A percentile compares a stretch with the other conserved stretches of the same genome.
Conservation (phyloP, 2,329 filamentous ascomycete species). For the Monosporascus sp. region DNA sequence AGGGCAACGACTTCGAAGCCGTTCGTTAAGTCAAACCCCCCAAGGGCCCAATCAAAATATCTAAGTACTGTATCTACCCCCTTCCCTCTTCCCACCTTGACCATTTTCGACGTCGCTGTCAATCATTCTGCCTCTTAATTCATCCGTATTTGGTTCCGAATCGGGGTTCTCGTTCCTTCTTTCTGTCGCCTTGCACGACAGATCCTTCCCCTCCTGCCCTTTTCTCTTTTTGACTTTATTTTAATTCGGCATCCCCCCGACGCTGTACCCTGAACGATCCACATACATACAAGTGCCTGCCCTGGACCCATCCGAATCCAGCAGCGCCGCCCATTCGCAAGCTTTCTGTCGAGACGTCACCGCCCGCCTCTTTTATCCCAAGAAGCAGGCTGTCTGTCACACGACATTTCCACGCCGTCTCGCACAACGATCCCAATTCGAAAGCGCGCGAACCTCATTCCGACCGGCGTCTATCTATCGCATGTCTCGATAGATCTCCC, state of each 20-base stretch:
- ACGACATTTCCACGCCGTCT: neutral
- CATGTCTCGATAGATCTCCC: neutral
- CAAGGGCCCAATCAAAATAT: neutral
- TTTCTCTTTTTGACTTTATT: no score
- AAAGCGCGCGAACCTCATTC: neutral
- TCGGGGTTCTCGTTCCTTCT: neutral
- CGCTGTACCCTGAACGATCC: no score
- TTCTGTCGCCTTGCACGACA: neutral
- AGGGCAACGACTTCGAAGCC: no score
- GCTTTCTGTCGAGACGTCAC: neutral
- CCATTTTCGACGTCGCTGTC: neutral
- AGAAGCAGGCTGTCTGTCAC: neutral
- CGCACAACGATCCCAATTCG: neutral
- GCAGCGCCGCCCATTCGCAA: no score
- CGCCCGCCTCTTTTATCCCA: neutral
- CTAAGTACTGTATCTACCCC: neutral
- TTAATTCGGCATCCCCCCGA: no score
- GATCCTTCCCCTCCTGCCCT: no score
- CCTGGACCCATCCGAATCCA: no score
- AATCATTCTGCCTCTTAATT: neutral
- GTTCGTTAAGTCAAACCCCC: no score
- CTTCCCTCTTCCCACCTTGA: no score
- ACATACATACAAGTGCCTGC: neutral
- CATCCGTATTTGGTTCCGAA: neutral
- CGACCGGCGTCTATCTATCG: neutral